Evolutionary conservation across 2,329 filamentous ascomycete genomes (phyloP), one percentile per base, ranked within the genome.

Genomic region (Colletotrichum limetticola): DNA sequence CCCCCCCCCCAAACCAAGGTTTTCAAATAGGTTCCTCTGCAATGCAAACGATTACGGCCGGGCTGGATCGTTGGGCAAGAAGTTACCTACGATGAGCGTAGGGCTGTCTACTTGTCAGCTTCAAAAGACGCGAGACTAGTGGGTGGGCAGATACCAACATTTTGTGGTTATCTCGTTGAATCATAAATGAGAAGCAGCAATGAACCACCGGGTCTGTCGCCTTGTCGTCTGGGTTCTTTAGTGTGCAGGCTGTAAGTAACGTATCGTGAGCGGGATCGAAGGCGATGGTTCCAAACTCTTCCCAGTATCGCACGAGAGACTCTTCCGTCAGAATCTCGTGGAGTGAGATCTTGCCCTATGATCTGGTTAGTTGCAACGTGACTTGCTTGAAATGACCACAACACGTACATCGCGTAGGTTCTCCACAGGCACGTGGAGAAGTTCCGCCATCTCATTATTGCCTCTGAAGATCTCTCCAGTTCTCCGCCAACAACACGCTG

Each of bases 171-270:
- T 99, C 97, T 79, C 96, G 91, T 78, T 95, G 91, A 77, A 99
- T 98, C 71, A 96, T 97, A 81, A 99, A 98, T 0, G 96, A 98
- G 83, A 99, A 99, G 82, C 96, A 98, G 82, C 97, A 99, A 80
- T 94, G 93, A 72, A 98, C 92, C 52, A 94, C 91, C 24, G 93
- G 90, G 66, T 93, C 90, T 57, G 91, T 90, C 3, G 92, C 91
- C 73, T 89, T 89, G 63, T 91, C 87, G 75, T 91, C 90, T 4
- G 94, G 95, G 76, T 92, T 95, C 83, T 98, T 98, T 74, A 99
- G 85, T 12, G 94, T 93, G 81, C 97, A 99, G 76, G 94, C 96
- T 26, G 97, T 99, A 76, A 99, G 86, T 78, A 99, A 94, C 26
- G 96, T 97, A 81, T 99, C 98, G 80, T 98, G 97, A 11, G 91